Percentiles rank a stretch among this genome's conserved stretches.
phyloP scores from a whole-genome alignment of 73 alveolate genomes.

The Uronychia binucleata region DNA sequence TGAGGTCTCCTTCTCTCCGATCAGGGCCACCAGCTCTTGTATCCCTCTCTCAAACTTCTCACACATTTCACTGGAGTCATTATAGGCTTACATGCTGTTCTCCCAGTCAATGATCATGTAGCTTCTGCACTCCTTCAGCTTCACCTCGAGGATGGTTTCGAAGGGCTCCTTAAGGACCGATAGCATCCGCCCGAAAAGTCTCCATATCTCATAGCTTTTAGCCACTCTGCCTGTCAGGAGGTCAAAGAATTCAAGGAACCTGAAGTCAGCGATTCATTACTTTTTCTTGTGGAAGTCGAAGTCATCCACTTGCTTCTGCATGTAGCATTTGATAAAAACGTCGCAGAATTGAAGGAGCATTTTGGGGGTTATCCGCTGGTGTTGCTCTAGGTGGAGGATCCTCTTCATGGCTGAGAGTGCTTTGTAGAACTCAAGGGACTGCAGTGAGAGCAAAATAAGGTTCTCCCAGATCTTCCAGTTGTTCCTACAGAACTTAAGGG shows the following conservation, averaged over 20 bases:
- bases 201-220: slow-evolving; percentile 44
- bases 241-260: slow-evolving; percentile 36
- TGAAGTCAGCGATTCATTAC: background rate
- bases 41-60: slow-evolving; percentile 46
- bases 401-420: slow-evolving; percentile 45
- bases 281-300: slow-evolving; percentile 11
- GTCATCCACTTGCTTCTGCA: slow-evolving; percentile 2
- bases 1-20: background rate
- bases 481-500: slow-evolving; percentile 80
- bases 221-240: slow-evolving; percentile 19
- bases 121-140: slow-evolving; percentile 46
- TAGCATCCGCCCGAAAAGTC: slow-evolving; percentile 52
- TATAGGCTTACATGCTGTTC: background rate
- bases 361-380: slow-evolving; percentile 35
- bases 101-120: slow-evolving; percentile 48
- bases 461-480: slow-evolving; percentile 97
- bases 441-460: slow-evolving; percentile 77
- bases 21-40: slow-evolving; percentile 24
- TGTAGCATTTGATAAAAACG: slow-evolving; percentile 43
- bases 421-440: slow-evolving; percentile 75
- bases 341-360: slow-evolving; percentile 48
- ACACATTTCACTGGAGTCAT: slow-evolving; percentile 33
- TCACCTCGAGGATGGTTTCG: slow-evolving; percentile 32
- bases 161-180: slow-evolving; percentile 21
- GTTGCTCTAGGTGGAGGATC: slow-evolving; percentile 23